phyloP scores from a whole-genome alignment of 2,329 filamentous ascomycete species.

The Didymella pinodella region DNA sequence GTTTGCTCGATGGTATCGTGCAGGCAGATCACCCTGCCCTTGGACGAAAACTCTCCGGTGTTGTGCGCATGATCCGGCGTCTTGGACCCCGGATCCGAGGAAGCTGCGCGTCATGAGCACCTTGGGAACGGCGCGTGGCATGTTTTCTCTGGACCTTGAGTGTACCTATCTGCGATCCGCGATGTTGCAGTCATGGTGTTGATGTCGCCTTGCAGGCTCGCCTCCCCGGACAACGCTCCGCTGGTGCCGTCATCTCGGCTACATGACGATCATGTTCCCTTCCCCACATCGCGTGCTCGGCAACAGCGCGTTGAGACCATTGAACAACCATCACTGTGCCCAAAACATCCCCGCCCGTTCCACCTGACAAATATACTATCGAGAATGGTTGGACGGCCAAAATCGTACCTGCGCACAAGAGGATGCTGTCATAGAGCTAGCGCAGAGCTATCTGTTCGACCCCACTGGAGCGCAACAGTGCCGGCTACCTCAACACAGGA shows the following conservation, averaged over 20 bases:
- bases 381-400: not conserved
- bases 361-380: conserved; percentile 1
- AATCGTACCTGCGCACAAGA: not conserved
- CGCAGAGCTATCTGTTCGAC: not conserved
- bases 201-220: not conserved
- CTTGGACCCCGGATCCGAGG: not conserved
- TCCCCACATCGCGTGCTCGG: conserved; percentile 12
- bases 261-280: conserved; percentile 1
- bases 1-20: not conserved
- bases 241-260: conserved; percentile 2
- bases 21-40: not conserved
- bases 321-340: not conserved
- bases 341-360: not conserved
- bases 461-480: not conserved
- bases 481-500: not conserved
- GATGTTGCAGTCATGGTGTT: not conserved
- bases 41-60: not conserved
- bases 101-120: not conserved
- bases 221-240: not conserved
- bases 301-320: not conserved
- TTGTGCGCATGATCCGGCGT: no score
- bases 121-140: no score
- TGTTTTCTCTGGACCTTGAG: no score
- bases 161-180: not conserved
- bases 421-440: not conserved